Conservation (phyloP, 495 filamentous ascomycete species). For the Penicillium arizonense region DNA sequence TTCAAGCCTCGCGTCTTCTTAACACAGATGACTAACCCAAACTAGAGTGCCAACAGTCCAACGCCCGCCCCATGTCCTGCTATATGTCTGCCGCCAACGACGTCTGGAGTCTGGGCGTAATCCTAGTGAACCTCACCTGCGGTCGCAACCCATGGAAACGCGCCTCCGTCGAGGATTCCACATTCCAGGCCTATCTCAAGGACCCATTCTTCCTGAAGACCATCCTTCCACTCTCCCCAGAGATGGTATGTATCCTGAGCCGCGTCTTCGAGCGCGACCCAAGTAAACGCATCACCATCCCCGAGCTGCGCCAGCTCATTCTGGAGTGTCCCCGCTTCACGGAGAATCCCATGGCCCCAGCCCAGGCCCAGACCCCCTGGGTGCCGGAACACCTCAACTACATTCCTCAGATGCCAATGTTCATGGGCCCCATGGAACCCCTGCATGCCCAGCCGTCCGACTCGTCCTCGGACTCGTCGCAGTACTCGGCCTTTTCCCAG, state of each 20-base stretch:
- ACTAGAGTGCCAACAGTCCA: slow-evolving; percentile 88
- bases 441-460: slow-evolving; percentile 39
- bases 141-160: slow-evolving; percentile 99
- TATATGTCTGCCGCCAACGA: slow-evolving; percentile 96
- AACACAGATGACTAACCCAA: neutral
- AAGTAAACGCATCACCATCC: slow-evolving; percentile 77
- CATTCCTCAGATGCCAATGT: slow-evolving; percentile 25
- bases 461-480: slow-evolving; percentile 40
- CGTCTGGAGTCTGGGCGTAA: slow-evolving; percentile 95
- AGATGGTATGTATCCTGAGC: slow-evolving; percentile 84
- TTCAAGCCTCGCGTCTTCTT: neutral
- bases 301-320: slow-evolving; percentile 77
- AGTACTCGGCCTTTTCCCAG: slow-evolving; percentile 41
- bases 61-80: slow-evolving; percentile 70
- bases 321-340: slow-evolving; percentile 76
- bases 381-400: slow-evolving; percentile 29
- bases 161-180: slow-evolving; percentile 88
- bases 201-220: slow-evolving; percentile 86
- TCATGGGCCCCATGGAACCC: slow-evolving; percentile 29
- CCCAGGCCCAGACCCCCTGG: slow-evolving; percentile 20
- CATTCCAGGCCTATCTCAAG: slow-evolving; percentile 87
- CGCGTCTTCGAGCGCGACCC: slow-evolving; percentile 91
- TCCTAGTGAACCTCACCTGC: slow-evolving; percentile 96
- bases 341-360: slow-evolving; percentile 30
- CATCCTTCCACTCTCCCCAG: slow-evolving; percentile 87